A percentile compares a stretch with the other conserved stretches of the same genome.
Evolutionary conservation across 2,329 filamentous ascomycete species (phyloP).

Genomic region (Trichoderma cornu-damae): DNA sequence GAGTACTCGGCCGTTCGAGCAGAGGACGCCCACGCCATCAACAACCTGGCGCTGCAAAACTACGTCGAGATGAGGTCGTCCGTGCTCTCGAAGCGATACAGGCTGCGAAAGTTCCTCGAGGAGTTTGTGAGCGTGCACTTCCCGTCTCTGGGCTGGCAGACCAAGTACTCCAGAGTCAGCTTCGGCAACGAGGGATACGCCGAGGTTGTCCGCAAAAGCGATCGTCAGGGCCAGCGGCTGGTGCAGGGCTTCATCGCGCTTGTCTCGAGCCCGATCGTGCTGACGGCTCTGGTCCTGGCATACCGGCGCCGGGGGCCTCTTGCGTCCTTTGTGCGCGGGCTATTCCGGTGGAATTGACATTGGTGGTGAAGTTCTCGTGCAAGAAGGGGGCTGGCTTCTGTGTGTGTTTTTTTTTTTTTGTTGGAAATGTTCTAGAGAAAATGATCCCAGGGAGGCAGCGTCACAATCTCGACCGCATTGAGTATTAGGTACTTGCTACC

Average conservation of each 20-base stretch:
- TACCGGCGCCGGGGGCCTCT: conserved; percentile 29
- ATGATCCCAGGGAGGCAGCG: too few relatives aligned
- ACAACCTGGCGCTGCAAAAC: conserved; percentile 84
- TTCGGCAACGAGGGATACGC: conserved; percentile 92
- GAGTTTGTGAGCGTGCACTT: conserved; percentile 73
- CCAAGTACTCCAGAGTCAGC: conserved; percentile 86
- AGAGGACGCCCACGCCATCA: conserved; percentile 81
- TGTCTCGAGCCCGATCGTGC: conserved; percentile 30
- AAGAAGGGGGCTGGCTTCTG: background rate
- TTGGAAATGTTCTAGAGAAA: too few relatives aligned
- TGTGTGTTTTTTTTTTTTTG: too few relatives aligned
- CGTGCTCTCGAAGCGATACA: conserved; percentile 72
- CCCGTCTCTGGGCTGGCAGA: conserved; percentile 78
- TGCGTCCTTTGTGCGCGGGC: conserved; percentile 1
- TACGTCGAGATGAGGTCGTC: conserved; percentile 90
- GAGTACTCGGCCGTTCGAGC: conserved; percentile 71
- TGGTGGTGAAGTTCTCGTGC: background rate
- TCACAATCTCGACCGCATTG: too few relatives aligned
- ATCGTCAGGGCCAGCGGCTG: conserved; percentile 62
- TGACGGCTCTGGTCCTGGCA: conserved; percentile 24
- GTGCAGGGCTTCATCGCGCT: conserved; percentile 40
- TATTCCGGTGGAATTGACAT: conserved; percentile 7
- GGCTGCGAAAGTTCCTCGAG: conserved; percentile 78
- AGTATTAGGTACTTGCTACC: too few relatives aligned
- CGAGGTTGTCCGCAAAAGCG: conserved; percentile 66